A percentile compares a stretch with the other conserved stretches of the same genome.
phyloP scores from a whole-genome alignment of 805 yeast genomes.

The Yarrowia bubula region DNA sequence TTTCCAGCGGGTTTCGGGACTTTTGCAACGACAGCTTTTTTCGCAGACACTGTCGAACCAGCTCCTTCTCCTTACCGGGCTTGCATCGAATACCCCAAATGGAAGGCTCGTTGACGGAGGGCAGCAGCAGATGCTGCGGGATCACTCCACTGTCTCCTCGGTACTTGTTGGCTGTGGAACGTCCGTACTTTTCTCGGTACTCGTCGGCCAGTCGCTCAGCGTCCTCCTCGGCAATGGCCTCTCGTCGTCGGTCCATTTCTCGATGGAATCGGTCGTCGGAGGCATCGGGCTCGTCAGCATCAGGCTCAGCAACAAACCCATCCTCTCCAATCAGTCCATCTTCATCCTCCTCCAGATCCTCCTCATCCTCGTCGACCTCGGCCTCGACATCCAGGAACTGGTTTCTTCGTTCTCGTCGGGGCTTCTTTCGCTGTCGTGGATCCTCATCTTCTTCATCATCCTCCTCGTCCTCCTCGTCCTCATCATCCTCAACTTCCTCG shows the following conservation, averaged over 20 bases:
- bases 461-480: slow-evolving; percentile 71
- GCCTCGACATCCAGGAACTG: slow-evolving; percentile 98
- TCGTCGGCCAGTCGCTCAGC: slow-evolving; percentile 93
- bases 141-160: slow-evolving; percentile 84
- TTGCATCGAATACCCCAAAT: slow-evolving; percentile 95
- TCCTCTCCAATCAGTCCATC: slow-evolving; percentile 84
- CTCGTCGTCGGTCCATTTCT: slow-evolving; percentile 72
- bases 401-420: slow-evolving; percentile 54
- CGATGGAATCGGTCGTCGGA: slow-evolving; percentile 80
- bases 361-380: slow-evolving; percentile 97
- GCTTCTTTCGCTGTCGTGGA: slow-evolving; percentile 55
- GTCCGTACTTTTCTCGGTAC: slow-evolving; percentile 87
- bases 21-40: slow-evolving; percentile 76
- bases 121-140: slow-evolving; percentile 88
- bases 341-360: slow-evolving; percentile 88
- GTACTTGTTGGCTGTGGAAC: slow-evolving; percentile 74
- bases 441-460: slow-evolving; percentile 90
- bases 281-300: slow-evolving; percentile 56
- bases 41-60: slow-evolving; percentile 79
- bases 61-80: slow-evolving; percentile 88
- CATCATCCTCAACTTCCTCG: slow-evolving; percentile 90
- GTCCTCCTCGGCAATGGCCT: slow-evolving; percentile 85
- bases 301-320: slow-evolving; percentile 49
- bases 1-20: slow-evolving; percentile 75
- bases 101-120: slow-evolving; percentile 94